Evolutionary conservation across 495 filamentous ascomycete species (phyloP), one percentile per base, ranked within the genome.

Genomic region (Annulohypoxylon stygium): DNA sequence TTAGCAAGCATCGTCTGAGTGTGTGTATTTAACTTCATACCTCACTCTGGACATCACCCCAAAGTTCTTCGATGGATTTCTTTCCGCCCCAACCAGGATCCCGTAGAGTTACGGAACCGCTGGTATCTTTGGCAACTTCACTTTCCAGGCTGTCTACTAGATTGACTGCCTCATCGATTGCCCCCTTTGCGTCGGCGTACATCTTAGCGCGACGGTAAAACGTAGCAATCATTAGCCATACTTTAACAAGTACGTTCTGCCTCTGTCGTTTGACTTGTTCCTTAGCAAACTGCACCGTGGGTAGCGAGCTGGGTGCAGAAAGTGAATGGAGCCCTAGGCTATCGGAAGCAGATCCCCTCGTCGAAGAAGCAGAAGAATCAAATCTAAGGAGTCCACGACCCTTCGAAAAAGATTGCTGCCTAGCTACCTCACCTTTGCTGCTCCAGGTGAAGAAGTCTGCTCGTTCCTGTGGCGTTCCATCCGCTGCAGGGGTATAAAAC

Each of bases 201-300:
- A 95, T 88, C 1, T 85, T 89, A 10, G 95, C 93, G 51, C 93
- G 88, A 25, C 94, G 89, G 75, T 99, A 98, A 61, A 98, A 88
- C 0, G 90, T 90, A 2, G 93, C 90, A 54, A 97, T 94, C 67
- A 94, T 90, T 11, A 97, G 86, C 96, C 96, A 99, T 23, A 97
- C 89, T 61, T 89, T 90, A n/a, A 92, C 84, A 5, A 97, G 85
- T 73, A 91, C 80, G 4, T 85, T 85, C 37, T 86, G 85, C 23
- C 90, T 84, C 66, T 88, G 88, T 60, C 88, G 88, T 69, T 87
- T 84, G 47, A 79, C 76, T 69, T 88, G 84, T 0, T 83, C 80
- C 43, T 81, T 81, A 1, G 86, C 74, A 67, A 88, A 87, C 43
- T 86, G 83, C 20, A 87, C 84, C 5, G 78, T 76, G 16, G 86